These are phyloP conservation scores for Fraxinus greggii DNA, from an alignment of 305 asterid species.

Conservation along the genomic window DNA sequence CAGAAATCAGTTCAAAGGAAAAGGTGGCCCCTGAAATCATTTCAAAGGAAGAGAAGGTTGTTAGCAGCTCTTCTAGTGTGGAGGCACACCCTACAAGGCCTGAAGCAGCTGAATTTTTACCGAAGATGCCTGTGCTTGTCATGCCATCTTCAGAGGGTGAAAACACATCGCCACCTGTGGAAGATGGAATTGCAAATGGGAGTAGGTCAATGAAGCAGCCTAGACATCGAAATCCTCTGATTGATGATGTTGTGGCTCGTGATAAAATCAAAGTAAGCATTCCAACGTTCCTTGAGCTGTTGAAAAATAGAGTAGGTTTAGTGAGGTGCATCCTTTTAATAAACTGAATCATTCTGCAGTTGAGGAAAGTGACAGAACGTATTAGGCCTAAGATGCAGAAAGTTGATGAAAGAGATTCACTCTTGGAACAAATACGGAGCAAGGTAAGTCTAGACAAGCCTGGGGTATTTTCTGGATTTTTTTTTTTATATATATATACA, in stretches of 20 bases:
- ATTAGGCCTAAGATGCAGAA: constrained; percentile 46
- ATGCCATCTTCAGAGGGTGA: constrained; percentile 39
- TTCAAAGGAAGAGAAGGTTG: constrained; percentile 34
- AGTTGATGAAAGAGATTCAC: constrained; percentile 72
- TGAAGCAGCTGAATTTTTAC: constrained; percentile 25
- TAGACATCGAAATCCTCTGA: constrained; percentile 63
- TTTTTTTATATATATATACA: neutral
- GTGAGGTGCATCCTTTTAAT: constrained; percentile 22
- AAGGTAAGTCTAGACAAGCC: constrained; percentile 51
- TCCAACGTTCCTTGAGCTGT: constrained; percentile 7
- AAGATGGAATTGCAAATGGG: constrained; percentile 42
- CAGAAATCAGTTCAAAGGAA: too few relatives aligned
- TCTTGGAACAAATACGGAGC: constrained; percentile 81
- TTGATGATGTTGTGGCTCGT: constrained; percentile 67
- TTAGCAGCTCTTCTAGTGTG: constrained; percentile 30
- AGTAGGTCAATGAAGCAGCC: constrained; percentile 49
- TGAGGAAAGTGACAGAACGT: constrained; percentile 77
- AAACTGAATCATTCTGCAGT: constrained; percentile 49
- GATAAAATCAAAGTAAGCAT: constrained; percentile 84
- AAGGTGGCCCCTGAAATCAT: neutral
- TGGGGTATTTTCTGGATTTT: neutral
- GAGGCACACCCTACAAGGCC: constrained; percentile 28
- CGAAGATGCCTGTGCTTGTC: constrained; percentile 15
- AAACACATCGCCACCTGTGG: constrained; percentile 42
- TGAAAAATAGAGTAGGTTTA: constrained; percentile 12